Evolutionary conservation across 352 stramenopile genomes (phyloP).

Genomic region (Pythium rhizo-oryzae): DNA sequence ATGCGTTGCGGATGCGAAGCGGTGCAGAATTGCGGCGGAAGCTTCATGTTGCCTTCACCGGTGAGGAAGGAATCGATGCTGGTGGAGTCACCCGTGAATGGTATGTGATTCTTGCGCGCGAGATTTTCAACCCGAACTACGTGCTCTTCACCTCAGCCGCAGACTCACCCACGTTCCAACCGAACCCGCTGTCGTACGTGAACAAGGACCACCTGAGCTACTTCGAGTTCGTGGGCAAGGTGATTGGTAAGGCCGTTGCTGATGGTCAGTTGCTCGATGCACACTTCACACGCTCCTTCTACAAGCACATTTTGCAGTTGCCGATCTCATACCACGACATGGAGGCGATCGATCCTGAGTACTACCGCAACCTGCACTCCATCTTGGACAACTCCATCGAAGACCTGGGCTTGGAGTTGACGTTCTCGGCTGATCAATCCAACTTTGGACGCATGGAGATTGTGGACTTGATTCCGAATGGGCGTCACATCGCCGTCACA

Average conservation of each 20-base stretch:
- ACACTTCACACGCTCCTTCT: conserved; percentile 98
- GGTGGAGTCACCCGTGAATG: conserved; percentile 98
- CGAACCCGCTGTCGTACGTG: conserved; percentile 98
- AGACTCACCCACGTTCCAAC: conserved; percentile 99
- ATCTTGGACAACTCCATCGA: conserved; percentile 88
- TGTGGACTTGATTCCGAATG: conserved; percentile 91
- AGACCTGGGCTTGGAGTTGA: conserved; percentile 89
- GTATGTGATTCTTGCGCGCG: conserved; percentile 98
- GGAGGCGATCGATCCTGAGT: conserved; percentile 98
- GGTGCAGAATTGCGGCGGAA: conserved; percentile 97
- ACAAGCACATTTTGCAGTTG: conserved; percentile 99
- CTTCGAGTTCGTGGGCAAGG: conserved; percentile 98
- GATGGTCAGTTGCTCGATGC: conserved; percentile 98
- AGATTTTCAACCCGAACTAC: conserved; percentile 99
- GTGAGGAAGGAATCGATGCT: conserved; percentile 99
- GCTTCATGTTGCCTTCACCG: conserved; percentile 98
- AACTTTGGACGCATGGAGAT: conserved; percentile 91
- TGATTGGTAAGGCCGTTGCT: conserved; percentile 99
- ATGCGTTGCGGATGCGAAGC: conserved; percentile 96
- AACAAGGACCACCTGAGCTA: conserved; percentile 99
- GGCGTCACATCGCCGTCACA: conserved; percentile 84
- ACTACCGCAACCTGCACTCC: conserved; percentile 93
- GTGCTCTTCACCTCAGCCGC: conserved; percentile 98
- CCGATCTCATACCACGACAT: conserved; percentile 98
- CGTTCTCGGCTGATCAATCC: conserved; percentile 91